These are phyloP conservation scores for Mycena crocata DNA, from an alignment of 768 basidiomycete species.

Conservation along the genomic window DNA sequence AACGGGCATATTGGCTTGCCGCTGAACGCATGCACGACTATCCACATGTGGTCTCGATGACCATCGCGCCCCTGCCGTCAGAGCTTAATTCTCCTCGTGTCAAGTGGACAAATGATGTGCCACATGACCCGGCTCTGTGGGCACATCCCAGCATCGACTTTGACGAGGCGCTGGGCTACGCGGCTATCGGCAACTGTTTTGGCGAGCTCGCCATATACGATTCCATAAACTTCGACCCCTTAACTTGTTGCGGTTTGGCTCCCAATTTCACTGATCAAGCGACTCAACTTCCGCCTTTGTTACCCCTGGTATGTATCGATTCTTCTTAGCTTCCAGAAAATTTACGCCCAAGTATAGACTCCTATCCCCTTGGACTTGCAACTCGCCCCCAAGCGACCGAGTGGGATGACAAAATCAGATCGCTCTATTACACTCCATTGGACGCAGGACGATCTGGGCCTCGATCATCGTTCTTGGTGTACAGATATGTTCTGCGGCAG, in stretches of 20 bases:
- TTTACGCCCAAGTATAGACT: background rate
- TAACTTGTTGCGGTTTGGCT: background rate
- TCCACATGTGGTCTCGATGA: background rate
- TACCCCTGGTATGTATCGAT: background rate
- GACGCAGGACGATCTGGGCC: background rate
- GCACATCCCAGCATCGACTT: constrained; percentile 10
- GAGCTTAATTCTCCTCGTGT: background rate
- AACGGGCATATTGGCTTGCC: background rate
- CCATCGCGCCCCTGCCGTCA: background rate
- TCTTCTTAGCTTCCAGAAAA: background rate
- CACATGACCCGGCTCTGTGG: constrained; percentile 15
- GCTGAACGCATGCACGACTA: no score
- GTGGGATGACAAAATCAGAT: background rate
- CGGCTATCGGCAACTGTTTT: constrained; percentile 26
- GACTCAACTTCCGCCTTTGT: background rate
- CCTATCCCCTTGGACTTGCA: background rate
- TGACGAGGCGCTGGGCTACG: constrained; percentile 20
- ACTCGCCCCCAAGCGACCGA: background rate
- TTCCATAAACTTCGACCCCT: background rate
- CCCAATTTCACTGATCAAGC: background rate
- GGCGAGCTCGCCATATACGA: constrained; percentile 26
- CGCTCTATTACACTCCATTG: background rate
- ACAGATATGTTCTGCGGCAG: background rate
- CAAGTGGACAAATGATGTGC: background rate
- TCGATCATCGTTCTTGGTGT: background rate